phyloP scores from a whole-genome alignment of 2,329 filamentous ascomycete species.

The Venturia aucupariae region DNA sequence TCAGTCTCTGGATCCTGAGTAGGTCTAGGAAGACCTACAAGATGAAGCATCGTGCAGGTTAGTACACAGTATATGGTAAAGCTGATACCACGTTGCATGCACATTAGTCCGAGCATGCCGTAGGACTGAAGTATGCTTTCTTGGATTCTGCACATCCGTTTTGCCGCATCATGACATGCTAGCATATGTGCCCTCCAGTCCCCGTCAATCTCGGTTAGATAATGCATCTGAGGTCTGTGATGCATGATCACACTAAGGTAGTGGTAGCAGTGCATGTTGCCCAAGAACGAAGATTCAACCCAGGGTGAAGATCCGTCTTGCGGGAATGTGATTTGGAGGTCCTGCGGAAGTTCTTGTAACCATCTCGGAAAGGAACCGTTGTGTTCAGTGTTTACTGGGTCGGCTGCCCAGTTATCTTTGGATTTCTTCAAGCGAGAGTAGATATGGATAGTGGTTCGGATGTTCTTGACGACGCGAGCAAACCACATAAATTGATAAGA shows the following conservation, averaged over 20 bases:
- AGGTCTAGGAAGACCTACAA: constrained; percentile 51
- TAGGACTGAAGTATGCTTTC: constrained; percentile 71
- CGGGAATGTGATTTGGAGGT: constrained; percentile 70
- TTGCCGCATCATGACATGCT: constrained; percentile 75
- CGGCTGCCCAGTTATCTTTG: constrained; percentile 75
- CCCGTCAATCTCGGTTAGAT: constrained; percentile 67
- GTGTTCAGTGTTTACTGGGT: constrained; percentile 72
- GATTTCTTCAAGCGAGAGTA: constrained; percentile 67
- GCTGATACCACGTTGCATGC: constrained; percentile 89
- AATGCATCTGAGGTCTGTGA: constrained; percentile 70
- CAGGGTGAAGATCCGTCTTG: constrained; percentile 71
- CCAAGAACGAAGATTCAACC: constrained; percentile 78
- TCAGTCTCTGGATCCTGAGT: constrained; percentile 17
- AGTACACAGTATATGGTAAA: constrained; percentile 91
- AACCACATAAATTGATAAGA: constrained; percentile 80
- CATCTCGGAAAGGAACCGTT: constrained; percentile 70
- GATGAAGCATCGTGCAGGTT: constrained; percentile 84
- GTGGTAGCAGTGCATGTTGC: constrained; percentile 84
- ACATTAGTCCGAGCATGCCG: constrained; percentile 71
- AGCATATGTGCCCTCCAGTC: constrained; percentile 85
- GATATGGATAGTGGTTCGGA: constrained; percentile 65
- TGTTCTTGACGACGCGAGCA: constrained; percentile 64
- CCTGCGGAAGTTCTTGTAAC: constrained; percentile 65
- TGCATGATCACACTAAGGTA: constrained; percentile 78
- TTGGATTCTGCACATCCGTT: constrained; percentile 75